A percentile compares a stretch with the other conserved stretches of the same genome.
Conservation (phyloP, 495 filamentous ascomycete species). For the Penicillium salamii region DNA sequence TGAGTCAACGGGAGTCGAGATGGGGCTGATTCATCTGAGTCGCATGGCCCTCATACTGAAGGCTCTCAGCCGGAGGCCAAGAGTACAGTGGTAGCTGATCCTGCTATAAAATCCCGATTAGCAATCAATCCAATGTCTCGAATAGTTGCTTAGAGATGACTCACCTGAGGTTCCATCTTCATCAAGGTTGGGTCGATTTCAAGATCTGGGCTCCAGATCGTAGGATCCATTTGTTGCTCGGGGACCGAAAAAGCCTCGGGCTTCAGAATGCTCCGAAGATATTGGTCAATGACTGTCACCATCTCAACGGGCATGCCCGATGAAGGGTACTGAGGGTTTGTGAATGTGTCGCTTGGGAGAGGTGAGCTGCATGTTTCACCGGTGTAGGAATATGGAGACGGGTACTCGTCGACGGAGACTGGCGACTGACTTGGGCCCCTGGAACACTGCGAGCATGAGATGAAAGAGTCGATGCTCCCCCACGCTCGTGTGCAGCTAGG, state of each 20-base stretch:
- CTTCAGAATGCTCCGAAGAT: constrained; percentile 3
- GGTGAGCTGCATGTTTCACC: constrained; percentile 4
- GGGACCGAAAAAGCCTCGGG: not conserved
- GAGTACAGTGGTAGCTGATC: not conserved
- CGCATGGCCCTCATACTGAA: not conserved
- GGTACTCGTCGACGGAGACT: not conserved
- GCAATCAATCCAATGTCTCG: not conserved
- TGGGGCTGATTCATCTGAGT: not conserved
- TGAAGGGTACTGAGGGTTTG: not conserved
- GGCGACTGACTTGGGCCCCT: constrained; percentile 1
- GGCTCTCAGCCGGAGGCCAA: not conserved
- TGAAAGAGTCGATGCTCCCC: constrained; percentile 6
- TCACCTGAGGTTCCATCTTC: not conserved
- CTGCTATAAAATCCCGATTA: not conserved
- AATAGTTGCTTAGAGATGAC: not conserved
- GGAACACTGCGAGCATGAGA: not conserved
- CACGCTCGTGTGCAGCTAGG: not conserved
- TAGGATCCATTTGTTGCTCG: not conserved
- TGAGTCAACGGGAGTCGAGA: not conserved
- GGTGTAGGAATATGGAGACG: constrained; percentile 4
- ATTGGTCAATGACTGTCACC: constrained; percentile 1
- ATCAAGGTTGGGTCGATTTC: constrained; percentile 3
- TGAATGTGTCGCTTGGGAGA: not conserved
- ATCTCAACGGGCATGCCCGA: constrained; percentile 5
- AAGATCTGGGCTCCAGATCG: not conserved